These are phyloP conservation scores for Kandelia obovata DNA, from an alignment of 345 rosid species.

Conservation along the genomic window DNA sequence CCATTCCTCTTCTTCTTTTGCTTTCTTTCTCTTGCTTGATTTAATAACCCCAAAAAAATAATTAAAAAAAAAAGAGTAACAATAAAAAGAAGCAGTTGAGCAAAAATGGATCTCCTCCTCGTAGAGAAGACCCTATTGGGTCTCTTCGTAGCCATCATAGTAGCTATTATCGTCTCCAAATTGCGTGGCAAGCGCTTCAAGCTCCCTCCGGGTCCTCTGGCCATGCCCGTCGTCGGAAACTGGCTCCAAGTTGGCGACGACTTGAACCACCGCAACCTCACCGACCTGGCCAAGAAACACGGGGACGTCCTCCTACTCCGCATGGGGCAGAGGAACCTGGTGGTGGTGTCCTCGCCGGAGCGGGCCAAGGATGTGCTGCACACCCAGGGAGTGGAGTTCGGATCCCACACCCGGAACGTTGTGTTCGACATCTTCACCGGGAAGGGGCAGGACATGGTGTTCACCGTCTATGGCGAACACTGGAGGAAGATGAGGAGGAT, in stretches of 20 bases:
- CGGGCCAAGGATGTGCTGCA: conserved; percentile 84
- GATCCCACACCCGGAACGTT: conserved; percentile 87
- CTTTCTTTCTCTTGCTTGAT: neutral
- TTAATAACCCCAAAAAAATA: too few relatives aligned
- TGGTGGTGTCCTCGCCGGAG: conserved; percentile 86
- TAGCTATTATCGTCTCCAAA: conserved; percentile 69
- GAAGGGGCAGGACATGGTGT: conserved; percentile 98
- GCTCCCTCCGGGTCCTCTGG: conserved; percentile 89
- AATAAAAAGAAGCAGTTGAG: too few relatives aligned
- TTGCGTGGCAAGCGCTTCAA: conserved; percentile 79
- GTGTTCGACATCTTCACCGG: conserved; percentile 98
- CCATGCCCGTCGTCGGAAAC: conserved; percentile 89
- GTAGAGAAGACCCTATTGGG: conserved; percentile 76
- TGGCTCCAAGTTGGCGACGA: conserved; percentile 99
- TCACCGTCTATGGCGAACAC: conserved; percentile 97
- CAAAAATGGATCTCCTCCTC: conserved; percentile 70
- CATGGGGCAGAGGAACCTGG: conserved; percentile 90
- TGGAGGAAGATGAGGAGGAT: conserved; percentile 98
- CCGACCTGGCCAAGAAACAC: conserved; percentile 66
- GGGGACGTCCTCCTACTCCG: conserved; percentile 68
- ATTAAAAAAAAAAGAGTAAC: too few relatives aligned
- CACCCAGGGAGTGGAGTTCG: conserved; percentile 94
- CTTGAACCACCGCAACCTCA: conserved; percentile 83
- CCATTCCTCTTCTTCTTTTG: neutral
- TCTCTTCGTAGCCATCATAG: conserved; percentile 57